Percentiles rank a stretch among this genome's conserved stretches.
Evolutionary conservation across 495 filamentous ascomycete species (phyloP).

Genomic region (Hypoxylon intermedium): DNA sequence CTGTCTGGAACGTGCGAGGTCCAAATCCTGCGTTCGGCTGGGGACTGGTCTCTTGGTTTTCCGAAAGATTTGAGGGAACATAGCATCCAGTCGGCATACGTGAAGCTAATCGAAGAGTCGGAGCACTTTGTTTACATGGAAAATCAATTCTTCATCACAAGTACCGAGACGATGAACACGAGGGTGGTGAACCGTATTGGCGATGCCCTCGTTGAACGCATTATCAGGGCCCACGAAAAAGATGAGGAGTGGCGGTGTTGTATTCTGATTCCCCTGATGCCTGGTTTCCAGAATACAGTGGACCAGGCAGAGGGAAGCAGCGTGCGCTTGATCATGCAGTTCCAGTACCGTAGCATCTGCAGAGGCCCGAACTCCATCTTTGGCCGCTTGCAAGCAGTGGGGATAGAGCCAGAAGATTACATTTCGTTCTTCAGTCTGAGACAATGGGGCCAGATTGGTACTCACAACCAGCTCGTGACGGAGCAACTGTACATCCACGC

Average conservation of each 20-base stretch:
- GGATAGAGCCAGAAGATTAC: conserved; percentile 95
- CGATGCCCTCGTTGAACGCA: conserved; percentile 92
- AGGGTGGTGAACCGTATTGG: conserved; percentile 93
- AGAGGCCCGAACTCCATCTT: conserved; percentile 94
- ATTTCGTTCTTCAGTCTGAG: conserved; percentile 94
- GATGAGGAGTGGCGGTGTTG: conserved; percentile 93
- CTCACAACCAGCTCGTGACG: conserved; percentile 80
- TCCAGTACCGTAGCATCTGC: conserved; percentile 96
- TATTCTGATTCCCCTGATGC: conserved; percentile 94
- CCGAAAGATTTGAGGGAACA: conserved; percentile 75
- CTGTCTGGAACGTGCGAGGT: conserved; percentile 94
- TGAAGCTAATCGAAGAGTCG: conserved; percentile 90
- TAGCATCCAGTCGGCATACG: conserved; percentile 95
- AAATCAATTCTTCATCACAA: conserved; percentile 98
- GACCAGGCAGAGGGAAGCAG: conserved; percentile 92
- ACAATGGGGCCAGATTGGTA: conserved; percentile 91
- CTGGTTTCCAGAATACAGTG: conserved; percentile 97
- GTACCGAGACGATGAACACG: conserved; percentile 83
- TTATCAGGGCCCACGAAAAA: conserved; percentile 81
- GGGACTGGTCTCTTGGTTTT: conserved; percentile 90
- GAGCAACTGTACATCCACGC: conserved; percentile 99
- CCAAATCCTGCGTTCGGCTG: conserved; percentile 90
- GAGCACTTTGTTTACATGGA: conserved; percentile 99
- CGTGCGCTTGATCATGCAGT: conserved; percentile 95
- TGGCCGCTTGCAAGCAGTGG: conserved; percentile 76